phyloP scores from a whole-genome alignment of 2,329 filamentous ascomycete genomes.

The Botrytis fragariae region DNA sequence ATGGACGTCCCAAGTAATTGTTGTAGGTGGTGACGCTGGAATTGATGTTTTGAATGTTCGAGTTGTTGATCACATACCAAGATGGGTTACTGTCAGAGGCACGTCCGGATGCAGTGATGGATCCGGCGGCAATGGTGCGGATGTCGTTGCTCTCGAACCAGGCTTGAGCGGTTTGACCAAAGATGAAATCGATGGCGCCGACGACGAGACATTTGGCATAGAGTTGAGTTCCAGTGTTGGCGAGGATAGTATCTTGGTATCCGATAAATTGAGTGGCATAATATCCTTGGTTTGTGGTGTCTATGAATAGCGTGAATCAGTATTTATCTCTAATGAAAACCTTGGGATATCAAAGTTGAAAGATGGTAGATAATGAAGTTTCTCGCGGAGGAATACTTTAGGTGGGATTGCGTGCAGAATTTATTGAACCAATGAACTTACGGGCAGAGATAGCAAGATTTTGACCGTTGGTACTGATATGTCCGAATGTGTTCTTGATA shows the following conservation, averaged over 20 bases:
- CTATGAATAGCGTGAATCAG: slow-evolving; percentile 51
- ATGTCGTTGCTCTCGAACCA: slow-evolving; percentile 48
- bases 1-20: slow-evolving; percentile 52
- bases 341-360: slow-evolving; percentile 43
- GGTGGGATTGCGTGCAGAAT: not conserved
- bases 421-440: not conserved
- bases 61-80: slow-evolving; percentile 56
- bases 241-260: slow-evolving; percentile 54
- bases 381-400: not conserved
- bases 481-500: slow-evolving; percentile 38
- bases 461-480: slow-evolving; percentile 44
- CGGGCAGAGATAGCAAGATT: slow-evolving; percentile 52
- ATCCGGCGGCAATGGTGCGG: slow-evolving; percentile 48
- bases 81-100: slow-evolving; percentile 39
- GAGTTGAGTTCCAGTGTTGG: slow-evolving; percentile 51
- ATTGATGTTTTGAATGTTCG: slow-evolving; percentile 45
- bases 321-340: slow-evolving; percentile 43
- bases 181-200: slow-evolving; percentile 59
- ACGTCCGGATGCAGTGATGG: slow-evolving; percentile 47
- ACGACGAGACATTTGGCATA: slow-evolving; percentile 56
- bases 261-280: slow-evolving; percentile 54
- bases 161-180: slow-evolving; percentile 49
- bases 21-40: slow-evolving; percentile 42
- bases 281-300: slow-evolving; percentile 52
- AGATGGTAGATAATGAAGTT: not conserved